Base-by-base conservation (phyloP, 768 basidiomycete species). In the Boletus barrowsii region DNA sequence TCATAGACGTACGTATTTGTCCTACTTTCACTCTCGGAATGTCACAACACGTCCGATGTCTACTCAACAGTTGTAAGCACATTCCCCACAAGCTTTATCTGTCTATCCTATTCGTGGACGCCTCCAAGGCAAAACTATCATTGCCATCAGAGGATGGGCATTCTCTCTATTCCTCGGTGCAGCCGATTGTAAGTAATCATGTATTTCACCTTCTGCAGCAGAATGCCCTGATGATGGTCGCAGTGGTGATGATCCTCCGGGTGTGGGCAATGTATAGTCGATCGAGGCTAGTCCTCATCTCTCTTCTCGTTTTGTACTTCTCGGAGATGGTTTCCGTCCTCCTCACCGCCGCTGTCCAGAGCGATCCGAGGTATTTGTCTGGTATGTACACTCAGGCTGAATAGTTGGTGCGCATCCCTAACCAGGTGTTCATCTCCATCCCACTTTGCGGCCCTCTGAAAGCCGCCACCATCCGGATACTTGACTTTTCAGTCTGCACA, bases 231-330 rank as follows among this genome's bases (percentile, higher is more conserved):
- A 45, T 14, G 2, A 2, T 43, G n/a, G 15, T 3, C 5, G 10
- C 24, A 57, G 56, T 20, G 2, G 26, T 22, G 8, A 57, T 49
- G 32, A 54, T 49, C 15, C 57, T 58, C 14, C 42, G 51, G 7
- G 30, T 53, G 22, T 47, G 39, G 20, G 44, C 37, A 15, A 53
- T 52, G n/a, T 52, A 52, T 9, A n/a, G 20, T 39, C 43, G 29
- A 32, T 52, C 51, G 6, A 22, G 10, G 18, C 8, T 39, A 1
- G 30, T 52, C 4, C 18, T 52, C 10, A 0, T 8, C 3, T 2
- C 9, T 13, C 51, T 45, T 14, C 43, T 52, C 14, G 4, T 14
- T 1, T 1, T 39, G 0, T 40, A 30, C 20, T 45, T 5, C 5
- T 3, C 39, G 36, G 36, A 45, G 18, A 45, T 45, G 3, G 15